phyloP scores from a whole-genome alignment of 371 early-diverging fungal species.

The Mortierella sp. region DNA sequence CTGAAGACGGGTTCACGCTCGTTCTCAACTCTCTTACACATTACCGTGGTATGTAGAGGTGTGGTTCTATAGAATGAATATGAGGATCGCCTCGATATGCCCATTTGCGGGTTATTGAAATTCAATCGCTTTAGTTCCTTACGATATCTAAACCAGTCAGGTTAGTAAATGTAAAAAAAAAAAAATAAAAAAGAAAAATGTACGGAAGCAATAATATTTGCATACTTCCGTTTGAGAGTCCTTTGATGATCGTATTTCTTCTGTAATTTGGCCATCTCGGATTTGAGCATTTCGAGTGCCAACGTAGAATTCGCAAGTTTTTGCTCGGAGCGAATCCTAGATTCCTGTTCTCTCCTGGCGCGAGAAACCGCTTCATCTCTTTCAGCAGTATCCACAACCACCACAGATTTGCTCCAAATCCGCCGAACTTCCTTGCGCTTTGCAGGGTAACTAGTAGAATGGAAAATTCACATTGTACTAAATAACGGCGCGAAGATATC shows the following conservation, averaged over 20 bases:
- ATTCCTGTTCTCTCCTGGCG: constrained; percentile 26
- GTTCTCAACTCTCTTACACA: no score
- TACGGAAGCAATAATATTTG: no score
- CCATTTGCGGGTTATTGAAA: constrained; percentile 12
- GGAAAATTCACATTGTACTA: not conserved
- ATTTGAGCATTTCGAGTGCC: constrained; percentile 46
- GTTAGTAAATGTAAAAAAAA: not conserved
- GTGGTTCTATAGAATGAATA: constrained; percentile 9
- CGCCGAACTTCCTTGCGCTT: constrained; percentile 43
- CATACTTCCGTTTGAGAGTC: constrained; percentile 34
- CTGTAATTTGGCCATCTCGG: constrained; percentile 34
- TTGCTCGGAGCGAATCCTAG: constrained; percentile 23
- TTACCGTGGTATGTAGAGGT: constrained; percentile 15
- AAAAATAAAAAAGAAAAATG: not conserved
- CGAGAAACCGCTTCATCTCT: constrained; percentile 26
- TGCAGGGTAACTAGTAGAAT: constrained; percentile 1
- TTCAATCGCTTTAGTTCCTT: constrained; percentile 19
- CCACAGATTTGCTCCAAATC: constrained; percentile 52
- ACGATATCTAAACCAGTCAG: constrained; percentile 14
- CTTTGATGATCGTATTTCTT: constrained; percentile 29
- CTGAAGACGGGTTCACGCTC: no score
- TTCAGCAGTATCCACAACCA: constrained; percentile 41
- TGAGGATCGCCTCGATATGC: constrained; percentile 16
- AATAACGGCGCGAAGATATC: not conserved
- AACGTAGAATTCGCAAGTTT: constrained; percentile 37